Evolutionary conservation across 2,329 filamentous ascomycete genomes (phyloP), one percentile per base, ranked within the genome.

Genomic region (Ophiocordyceps polyrhachis-furcata): DNA sequence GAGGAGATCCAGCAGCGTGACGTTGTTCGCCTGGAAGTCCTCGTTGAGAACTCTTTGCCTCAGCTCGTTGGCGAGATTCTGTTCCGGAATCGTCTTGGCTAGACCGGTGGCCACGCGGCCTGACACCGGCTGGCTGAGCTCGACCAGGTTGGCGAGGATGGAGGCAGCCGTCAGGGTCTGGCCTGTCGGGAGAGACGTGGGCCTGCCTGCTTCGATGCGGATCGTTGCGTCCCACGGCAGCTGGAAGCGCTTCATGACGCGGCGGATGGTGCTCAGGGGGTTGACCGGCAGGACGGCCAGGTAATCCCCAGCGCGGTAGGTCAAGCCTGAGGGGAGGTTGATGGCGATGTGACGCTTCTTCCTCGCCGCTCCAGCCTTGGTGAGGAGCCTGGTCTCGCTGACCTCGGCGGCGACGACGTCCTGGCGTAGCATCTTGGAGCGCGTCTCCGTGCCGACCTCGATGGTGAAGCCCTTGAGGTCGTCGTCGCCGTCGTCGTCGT

Each of bases 221-320:
- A 85, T 61, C 48, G 74, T 69, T 2, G 77, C 72, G 56, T 88
- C 82, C 74, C 78, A 81, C 0, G 79, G 70, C 0, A 89, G 62
- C 1, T 70, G 63, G 56, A 87, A 88, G 19, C 70, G 67, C 17
- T 70, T 65, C 61, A 86, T 74, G 0, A 74, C 80, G 9, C 81
- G 69, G 5, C 69, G 67, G 3, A 88, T 72, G 11, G 66, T 75
- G 28, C 69, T 61, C 41, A 68, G 67, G 1, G 76, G 75, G 56
- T 89, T 89, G 28, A 83, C 61, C 0, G 83, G 83, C 1, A 87
- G 64, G 2, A 87, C 67, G 0, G 81, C 79, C 0, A 89, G 69
- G 56, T 91, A 89, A 55, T 89, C 83, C 14, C 83, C 84, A 2
- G 79, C 73, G 37, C 72, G 69, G 60, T 88, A 89, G 0, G 68